Conservation (phyloP, 805 yeast genomes). For the Starmerella sirachaensis region DNA sequence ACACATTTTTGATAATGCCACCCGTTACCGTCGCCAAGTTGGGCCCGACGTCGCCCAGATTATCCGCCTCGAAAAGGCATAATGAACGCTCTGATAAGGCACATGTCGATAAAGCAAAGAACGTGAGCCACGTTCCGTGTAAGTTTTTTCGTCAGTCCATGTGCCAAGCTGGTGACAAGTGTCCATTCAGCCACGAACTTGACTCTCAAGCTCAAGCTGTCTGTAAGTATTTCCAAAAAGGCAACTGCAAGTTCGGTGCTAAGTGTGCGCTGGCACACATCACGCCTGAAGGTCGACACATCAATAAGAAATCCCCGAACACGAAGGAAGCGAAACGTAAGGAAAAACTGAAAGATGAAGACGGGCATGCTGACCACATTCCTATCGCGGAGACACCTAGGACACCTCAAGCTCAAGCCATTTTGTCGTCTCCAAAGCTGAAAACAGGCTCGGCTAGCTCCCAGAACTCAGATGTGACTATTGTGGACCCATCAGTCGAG, state of each 20-base stretch:
- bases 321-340: slow-evolving; percentile 8
- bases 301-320: slow-evolving; percentile 37
- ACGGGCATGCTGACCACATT: neutral
- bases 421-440: slow-evolving; percentile 1
- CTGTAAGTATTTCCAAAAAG: slow-evolving; percentile 89
- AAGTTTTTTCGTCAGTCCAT: slow-evolving; percentile 85
- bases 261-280: slow-evolving; percentile 92
- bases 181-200: slow-evolving; percentile 79
- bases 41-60: too few species aligned
- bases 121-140: slow-evolving; percentile 90
- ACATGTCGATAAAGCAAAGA: slow-evolving; percentile 30
- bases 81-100: too few species aligned
- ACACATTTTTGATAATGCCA: too few species aligned
- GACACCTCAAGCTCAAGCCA: neutral
- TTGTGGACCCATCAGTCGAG: slow-evolving; percentile 13
- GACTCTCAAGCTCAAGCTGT: slow-evolving; percentile 37
- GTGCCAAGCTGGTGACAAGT: slow-evolving; percentile 86
- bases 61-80: too few species aligned
- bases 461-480: slow-evolving; percentile 6
- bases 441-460: slow-evolving; percentile 11
- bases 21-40: too few species aligned
- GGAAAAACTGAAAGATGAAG: slow-evolving; percentile 7
- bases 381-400: neutral
- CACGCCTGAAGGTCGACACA: slow-evolving; percentile 76
- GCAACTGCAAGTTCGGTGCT: slow-evolving; percentile 91